These are phyloP conservation scores for Parvularia atlantis DNA, from an alignment of 78 protist species.

Conservation along the genomic window DNA sequence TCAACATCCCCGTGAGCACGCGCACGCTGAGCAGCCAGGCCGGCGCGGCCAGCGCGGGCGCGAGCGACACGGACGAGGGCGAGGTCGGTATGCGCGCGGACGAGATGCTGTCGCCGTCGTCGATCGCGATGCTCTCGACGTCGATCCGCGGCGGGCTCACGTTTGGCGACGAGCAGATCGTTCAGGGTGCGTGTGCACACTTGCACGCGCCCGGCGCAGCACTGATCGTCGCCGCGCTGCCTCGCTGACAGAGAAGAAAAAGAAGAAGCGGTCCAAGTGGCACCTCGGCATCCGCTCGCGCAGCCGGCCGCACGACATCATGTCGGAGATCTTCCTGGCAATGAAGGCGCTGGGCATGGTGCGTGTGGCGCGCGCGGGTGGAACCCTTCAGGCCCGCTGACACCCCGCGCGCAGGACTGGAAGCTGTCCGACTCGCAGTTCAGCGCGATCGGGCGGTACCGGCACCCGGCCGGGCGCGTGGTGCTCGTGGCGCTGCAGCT, in stretches of 20 bases:
- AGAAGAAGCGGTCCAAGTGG: not conserved
- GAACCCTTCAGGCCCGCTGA: not conserved
- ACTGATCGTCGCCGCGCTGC: not conserved
- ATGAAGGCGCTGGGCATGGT: not conserved
- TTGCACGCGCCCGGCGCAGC: not conserved
- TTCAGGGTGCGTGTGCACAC: not conserved
- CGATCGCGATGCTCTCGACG: no score
- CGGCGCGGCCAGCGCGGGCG: no score
- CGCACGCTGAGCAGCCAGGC: no score
- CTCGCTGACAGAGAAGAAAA: constrained; percentile 13
- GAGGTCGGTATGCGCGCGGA: no score
- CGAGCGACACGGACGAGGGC: no score
- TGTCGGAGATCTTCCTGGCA: constrained; percentile 20
- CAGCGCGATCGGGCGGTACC: no score
- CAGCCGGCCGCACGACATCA: constrained; percentile 13
- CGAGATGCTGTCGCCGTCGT: no score
- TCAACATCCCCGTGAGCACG: no score
- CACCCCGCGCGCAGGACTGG: not conserved
- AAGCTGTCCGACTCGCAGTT: not conserved
- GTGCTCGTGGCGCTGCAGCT: constrained; percentile 20
- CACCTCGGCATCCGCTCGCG: constrained; percentile 12
- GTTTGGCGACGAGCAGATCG: not conserved
- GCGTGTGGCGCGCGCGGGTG: not conserved
- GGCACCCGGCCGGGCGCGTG: not conserved
- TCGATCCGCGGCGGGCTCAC: not conserved